These are phyloP conservation scores for Aspergillus conjunctus DNA, from an alignment of 495 filamentous ascomycete species.

Conservation along the genomic window DNA sequence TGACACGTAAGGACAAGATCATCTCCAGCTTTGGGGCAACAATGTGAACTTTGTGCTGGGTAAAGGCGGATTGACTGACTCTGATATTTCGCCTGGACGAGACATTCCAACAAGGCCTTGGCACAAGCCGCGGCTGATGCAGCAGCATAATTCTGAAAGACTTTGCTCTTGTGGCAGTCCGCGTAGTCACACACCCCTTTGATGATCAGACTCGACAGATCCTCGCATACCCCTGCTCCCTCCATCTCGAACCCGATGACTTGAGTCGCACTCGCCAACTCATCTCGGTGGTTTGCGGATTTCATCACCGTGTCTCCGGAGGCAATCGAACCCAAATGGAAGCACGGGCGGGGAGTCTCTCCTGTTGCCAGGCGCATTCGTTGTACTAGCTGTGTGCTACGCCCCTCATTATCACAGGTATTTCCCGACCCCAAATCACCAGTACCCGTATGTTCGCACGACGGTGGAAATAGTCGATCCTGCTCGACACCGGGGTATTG, in stretches of 20 bases:
- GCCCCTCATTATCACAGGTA: background rate
- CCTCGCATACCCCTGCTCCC: conserved; percentile 37
- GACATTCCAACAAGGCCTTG: conserved; percentile 24
- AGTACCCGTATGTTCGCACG: background rate
- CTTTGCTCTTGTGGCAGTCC: conserved; percentile 44
- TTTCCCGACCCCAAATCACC: background rate
- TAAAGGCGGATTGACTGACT: background rate
- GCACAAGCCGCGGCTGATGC: conserved; percentile 35
- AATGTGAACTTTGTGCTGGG: background rate
- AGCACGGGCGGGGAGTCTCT: background rate
- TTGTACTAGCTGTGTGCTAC: background rate
- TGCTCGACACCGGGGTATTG: background rate
- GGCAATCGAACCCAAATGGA: conserved; percentile 31
- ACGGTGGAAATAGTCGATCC: background rate
- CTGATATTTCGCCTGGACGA: background rate
- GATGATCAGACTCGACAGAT: conserved; percentile 38
- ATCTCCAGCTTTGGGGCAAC: background rate
- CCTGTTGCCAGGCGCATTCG: background rate
- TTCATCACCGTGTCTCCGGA: conserved; percentile 38
- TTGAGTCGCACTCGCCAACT: conserved; percentile 10
- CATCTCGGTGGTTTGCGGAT: conserved; percentile 32
- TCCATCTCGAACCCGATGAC: conserved; percentile 48
- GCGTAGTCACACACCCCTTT: conserved; percentile 45
- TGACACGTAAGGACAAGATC: background rate
- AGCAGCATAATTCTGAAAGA: conserved; percentile 42